A percentile compares a stretch with the other conserved stretches of the same genome.
phyloP scores from a whole-genome alignment of 2,329 filamentous ascomycete genomes.

The Ceratocystis lukuohia region DNA sequence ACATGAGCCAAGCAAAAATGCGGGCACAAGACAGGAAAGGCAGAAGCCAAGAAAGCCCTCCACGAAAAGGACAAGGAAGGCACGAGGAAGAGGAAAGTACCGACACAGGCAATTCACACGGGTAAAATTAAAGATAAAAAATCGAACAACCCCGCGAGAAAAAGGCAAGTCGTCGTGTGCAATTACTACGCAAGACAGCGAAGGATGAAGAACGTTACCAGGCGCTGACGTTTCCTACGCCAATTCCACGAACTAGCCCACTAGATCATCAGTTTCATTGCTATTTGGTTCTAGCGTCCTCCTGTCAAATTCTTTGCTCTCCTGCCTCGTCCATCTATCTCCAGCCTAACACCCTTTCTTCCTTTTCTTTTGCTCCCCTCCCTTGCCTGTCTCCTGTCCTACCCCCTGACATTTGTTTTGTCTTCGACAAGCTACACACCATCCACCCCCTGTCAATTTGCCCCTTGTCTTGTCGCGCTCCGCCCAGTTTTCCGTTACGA shows the following conservation, averaged over 20 bases:
- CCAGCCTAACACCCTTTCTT: background rate
- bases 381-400: background rate
- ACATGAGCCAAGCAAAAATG: background rate
- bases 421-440: too few species aligned
- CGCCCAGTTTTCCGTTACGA: background rate
- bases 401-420: background rate
- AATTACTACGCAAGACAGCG: background rate
- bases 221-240: background rate
- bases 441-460: too few species aligned
- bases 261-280: background rate
- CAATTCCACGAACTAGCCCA: background rate
- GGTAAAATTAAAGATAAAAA: too few species aligned
- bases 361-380: background rate
- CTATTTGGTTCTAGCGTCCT: background rate
- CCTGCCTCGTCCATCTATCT: background rate
- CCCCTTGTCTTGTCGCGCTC: background rate
- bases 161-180: slow-evolving; percentile 8
- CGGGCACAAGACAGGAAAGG: background rate
- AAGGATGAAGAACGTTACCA: background rate
- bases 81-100: too few species aligned
- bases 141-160: too few species aligned
- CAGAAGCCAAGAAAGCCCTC: background rate
- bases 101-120: too few species aligned
- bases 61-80: background rate
- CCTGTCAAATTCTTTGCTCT: background rate